Evolutionary conservation across 2,329 filamentous ascomycete species (phyloP), one percentile per base, ranked within the genome.

Genomic region (Rhynchosporium graminicola): DNA sequence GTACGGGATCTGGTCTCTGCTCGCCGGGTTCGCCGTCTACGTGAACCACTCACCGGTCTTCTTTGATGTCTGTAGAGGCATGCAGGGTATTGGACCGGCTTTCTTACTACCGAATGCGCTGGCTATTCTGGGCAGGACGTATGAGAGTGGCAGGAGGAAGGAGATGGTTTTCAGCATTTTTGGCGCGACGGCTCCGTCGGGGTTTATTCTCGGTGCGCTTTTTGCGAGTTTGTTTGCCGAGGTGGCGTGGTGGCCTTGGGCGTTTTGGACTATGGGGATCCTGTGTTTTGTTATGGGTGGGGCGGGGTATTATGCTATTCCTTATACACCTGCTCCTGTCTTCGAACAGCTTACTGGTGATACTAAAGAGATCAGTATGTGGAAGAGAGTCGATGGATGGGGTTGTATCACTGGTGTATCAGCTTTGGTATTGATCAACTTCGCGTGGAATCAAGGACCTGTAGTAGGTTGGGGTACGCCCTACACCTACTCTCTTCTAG

Each of bases 51-150:
- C 52, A 45, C 47, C 56, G 2, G 63, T 70, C 3, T 69, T 72
- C 46, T 84, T 84, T 67, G 77, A 82, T 63, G 75, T 80, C 42
- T 77, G 78, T n/a, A 78, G 84, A 5, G 82, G 80, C 0, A 71
- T 86, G 2, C 84, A 87, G 0, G 82, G 83, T 0, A 76, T 83
- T 10, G 82, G 82, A 0, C 81, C 80, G 1, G 81, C 78, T 0
- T 73, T 82, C 15, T 71, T 83, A n/a, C 77, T 83, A 71, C 81
- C 82, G 0, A 84, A 83, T 65, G 78, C 80, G 0, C 76, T 84
- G 0, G 81, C 82, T 0, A 76, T 83, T 56, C 73, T 84, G 15
- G 77, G 76, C 0, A 78, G 76, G 31, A 81, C 77, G 42, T 77
- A 82, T 20, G 78, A 79, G 0, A 80, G 80, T 0, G 81, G 82